phyloP scores from a whole-genome alignment of 2,329 filamentous ascomycete genomes.

The Pyricularia pennisetigena region DNA sequence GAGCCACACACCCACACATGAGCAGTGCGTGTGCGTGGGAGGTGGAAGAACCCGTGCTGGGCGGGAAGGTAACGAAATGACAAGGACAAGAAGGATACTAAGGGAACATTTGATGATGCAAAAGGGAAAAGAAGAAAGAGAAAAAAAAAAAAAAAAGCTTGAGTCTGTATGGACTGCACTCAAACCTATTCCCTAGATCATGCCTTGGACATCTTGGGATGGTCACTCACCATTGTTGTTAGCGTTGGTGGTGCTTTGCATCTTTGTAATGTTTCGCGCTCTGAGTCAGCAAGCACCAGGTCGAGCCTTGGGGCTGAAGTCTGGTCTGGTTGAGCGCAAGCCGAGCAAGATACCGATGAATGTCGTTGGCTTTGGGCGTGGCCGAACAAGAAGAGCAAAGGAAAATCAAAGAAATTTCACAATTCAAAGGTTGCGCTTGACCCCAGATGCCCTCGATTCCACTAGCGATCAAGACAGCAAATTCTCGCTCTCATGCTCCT shows the following conservation, averaged over 20 bases:
- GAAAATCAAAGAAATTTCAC: background rate
- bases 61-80: background rate
- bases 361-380: background rate
- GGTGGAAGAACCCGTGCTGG: background rate
- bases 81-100: no score
- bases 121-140: background rate
- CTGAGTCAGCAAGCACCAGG: slow-evolving; percentile 8
- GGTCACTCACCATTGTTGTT: background rate
- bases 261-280: slow-evolving; percentile 1
- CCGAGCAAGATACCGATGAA: background rate
- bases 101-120: background rate
- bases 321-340: background rate
- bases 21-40: background rate
- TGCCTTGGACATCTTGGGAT: background rate
- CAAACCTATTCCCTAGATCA: background rate
- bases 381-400: background rate
- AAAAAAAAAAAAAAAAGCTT: background rate
- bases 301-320: background rate
- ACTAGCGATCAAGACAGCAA: background rate
- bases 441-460: background rate
- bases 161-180: background rate
- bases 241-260: slow-evolving; percentile 6
- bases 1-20: background rate
- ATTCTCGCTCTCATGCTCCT: background rate
- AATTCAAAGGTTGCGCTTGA: background rate